Percentiles rank a stretch among this genome's conserved stretches.
Conservation (phyloP, 2,329 filamentous ascomycete genomes). For the Chaetomiaceae sp. region DNA sequence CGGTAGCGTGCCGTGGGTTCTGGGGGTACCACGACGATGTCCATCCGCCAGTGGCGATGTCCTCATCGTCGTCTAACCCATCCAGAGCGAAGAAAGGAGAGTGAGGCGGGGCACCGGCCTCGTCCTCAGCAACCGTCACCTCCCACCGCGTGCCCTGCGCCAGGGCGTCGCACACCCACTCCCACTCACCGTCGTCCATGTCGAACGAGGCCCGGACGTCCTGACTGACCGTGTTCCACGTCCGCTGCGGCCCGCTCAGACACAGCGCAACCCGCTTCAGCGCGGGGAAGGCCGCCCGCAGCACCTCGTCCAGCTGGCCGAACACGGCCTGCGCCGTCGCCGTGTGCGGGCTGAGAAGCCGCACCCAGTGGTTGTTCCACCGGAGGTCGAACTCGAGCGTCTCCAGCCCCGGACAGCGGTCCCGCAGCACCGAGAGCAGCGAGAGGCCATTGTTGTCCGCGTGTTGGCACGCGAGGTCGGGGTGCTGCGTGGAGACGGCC, state of each 20-base stretch:
- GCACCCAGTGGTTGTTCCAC: slow-evolving; percentile 8
- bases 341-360: background rate
- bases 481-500: too few relatives aligned
- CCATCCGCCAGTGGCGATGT: background rate
- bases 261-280: background rate
- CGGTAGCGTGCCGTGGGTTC: background rate
- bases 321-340: background rate
- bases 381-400: slow-evolving; percentile 9
- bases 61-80: background rate
- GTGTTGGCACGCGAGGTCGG: background rate
- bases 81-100: too few relatives aligned
- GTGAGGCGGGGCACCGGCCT: too few relatives aligned
- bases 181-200: background rate
- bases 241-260: background rate
- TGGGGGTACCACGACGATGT: background rate
- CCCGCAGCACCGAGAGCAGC: background rate
- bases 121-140: background rate
- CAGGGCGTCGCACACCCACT: background rate
- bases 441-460: background rate
- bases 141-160: background rate
- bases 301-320: background rate
- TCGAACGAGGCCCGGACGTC: background rate
- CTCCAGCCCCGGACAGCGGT: slow-evolving; percentile 3
- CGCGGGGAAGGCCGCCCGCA: background rate
- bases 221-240: background rate